Conservation (phyloP, 2,329 filamentous ascomycete genomes). For the Aspergillus pseudonomiae region DNA sequence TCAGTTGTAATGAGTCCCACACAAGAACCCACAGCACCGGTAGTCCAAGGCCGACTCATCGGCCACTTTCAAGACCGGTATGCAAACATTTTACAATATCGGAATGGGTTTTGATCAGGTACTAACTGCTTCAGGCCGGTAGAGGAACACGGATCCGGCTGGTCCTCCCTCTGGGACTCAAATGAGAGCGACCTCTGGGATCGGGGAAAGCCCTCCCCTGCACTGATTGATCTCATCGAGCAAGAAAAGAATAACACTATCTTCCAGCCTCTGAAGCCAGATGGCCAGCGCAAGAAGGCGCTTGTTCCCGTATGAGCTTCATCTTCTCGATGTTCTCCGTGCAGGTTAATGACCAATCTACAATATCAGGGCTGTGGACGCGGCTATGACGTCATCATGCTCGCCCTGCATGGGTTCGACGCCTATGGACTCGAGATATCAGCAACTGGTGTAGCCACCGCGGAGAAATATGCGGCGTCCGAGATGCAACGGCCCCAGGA, state of each 20-base stretch:
- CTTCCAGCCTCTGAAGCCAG: conserved; percentile 19
- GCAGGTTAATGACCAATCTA: background rate
- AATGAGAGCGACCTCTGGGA: conserved; percentile 35
- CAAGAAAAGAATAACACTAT: conserved; percentile 16
- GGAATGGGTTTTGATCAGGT: too few relatives aligned
- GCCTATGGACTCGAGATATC: conserved; percentile 36
- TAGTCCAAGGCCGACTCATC: conserved; percentile 1
- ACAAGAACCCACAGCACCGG: background rate
- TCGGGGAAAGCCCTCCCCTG: conserved; percentile 33
- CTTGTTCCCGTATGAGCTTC: conserved; percentile 30
- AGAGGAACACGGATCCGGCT: conserved; percentile 7
- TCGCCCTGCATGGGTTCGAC: conserved; percentile 37
- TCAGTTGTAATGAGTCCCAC: background rate
- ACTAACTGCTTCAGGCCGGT: background rate
- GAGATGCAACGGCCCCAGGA: background rate
- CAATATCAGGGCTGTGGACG: conserved; percentile 33
- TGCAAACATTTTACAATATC: background rate
- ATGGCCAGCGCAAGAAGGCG: conserved; percentile 28
- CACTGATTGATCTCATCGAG: conserved; percentile 34
- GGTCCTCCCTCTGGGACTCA: conserved; percentile 27
- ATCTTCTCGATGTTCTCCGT: background rate
- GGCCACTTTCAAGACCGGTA: background rate
- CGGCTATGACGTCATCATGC: conserved; percentile 37
- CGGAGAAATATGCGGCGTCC: conserved; percentile 1
- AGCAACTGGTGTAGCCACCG: conserved; percentile 20